phyloP scores from a whole-genome alignment of 805 yeast species.

The Groenewaldozyma salmanticensis region DNA sequence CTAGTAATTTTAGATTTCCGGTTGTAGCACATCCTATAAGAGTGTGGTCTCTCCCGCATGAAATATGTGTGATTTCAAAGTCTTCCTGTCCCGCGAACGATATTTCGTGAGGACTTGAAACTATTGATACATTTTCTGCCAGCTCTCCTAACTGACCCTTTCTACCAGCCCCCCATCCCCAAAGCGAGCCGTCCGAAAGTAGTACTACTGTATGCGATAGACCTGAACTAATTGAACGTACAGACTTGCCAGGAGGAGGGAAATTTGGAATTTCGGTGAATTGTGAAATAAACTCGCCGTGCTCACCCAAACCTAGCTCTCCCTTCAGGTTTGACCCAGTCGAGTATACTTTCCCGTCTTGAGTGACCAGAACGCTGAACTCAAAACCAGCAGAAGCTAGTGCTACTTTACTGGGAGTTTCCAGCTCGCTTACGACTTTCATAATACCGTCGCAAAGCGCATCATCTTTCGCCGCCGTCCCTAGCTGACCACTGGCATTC shows the following conservation, averaged over 20 bases:
- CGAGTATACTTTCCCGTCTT: constrained; percentile 33
- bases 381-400: constrained; percentile 75
- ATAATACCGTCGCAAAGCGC: neutral
- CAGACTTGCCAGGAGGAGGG: constrained; percentile 11
- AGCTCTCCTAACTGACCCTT: constrained; percentile 41
- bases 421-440: constrained; percentile 16
- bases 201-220: constrained; percentile 26
- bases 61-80: constrained; percentile 13
- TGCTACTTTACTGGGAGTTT: constrained; percentile 27
- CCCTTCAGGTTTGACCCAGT: constrained; percentile 66
- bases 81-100: neutral
- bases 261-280: constrained; percentile 10
- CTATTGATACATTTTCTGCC: constrained; percentile 6
- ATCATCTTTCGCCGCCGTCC: constrained; percentile 11
- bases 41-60: constrained; percentile 54
- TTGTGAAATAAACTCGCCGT: constrained; percentile 1
- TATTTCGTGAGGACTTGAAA: constrained; percentile 4
- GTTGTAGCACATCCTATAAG: constrained; percentile 22
- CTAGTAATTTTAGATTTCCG: constrained; percentile 23
- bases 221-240: constrained; percentile 21
- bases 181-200: constrained; percentile 33
- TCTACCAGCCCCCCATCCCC: constrained; percentile 63
- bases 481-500: constrained; percentile 48
- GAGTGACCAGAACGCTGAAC: constrained; percentile 44
- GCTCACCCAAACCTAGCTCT: constrained; percentile 52